Conservation (phyloP, 352 stramenopile genomes). For the Phytopythium litorale region DNA sequence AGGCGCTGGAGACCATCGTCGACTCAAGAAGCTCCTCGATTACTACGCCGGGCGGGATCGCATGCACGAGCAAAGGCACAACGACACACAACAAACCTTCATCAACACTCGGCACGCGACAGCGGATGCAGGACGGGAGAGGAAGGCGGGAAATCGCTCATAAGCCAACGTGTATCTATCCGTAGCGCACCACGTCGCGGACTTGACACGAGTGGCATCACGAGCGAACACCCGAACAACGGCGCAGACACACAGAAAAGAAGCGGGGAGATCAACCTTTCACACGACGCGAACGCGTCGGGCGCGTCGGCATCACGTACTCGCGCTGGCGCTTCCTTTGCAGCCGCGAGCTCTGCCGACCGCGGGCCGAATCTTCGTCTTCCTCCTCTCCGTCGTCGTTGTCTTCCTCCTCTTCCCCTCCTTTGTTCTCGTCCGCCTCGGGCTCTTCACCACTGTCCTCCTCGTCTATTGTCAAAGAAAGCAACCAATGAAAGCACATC, state of each 20-base stretch:
- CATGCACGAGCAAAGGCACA: conserved; percentile 7
- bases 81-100: conserved; percentile 30
- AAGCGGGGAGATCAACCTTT: conserved; percentile 58
- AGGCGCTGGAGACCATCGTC: conserved; percentile 22
- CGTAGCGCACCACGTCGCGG: conserved; percentile 7
- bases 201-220: conserved; percentile 5
- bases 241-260: conserved; percentile 24
- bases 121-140: neutral
- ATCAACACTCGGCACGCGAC: conserved; percentile 42
- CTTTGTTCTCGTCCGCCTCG: conserved; percentile 25
- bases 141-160: conserved; percentile 2
- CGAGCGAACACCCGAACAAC: conserved; percentile 16
- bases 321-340: conserved; percentile 23
- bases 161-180: conserved; percentile 8
- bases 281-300: conserved; percentile 42
- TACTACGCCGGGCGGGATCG: conserved; percentile 18
- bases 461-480: conserved; percentile 11
- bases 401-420: conserved; percentile 19
- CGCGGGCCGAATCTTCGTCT: conserved; percentile 15
- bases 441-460: conserved; percentile 27
- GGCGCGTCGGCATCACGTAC: conserved; percentile 12
- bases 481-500: neutral
- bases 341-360: conserved; percentile 19
- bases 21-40: conserved; percentile 64
- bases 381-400: conserved; percentile 26